Percentiles rank a stretch among this genome's conserved stretches.
Conservation (phyloP, 2,329 filamentous ascomycete genomes). For the Colletotrichum nymphaeae region DNA sequence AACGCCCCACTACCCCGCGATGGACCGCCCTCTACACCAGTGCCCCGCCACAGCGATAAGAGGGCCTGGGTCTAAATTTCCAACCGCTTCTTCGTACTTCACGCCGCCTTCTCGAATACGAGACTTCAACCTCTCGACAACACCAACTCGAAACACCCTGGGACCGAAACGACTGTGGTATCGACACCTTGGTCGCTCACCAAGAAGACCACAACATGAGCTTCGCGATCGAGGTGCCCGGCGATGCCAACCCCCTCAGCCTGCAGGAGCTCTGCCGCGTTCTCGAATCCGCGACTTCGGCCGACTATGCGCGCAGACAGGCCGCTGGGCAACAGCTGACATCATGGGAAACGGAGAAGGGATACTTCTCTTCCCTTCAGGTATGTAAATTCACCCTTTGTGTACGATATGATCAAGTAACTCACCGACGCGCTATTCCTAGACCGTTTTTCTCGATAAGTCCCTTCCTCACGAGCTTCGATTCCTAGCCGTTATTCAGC, state of each 20-base stretch:
- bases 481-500: slow-evolving; percentile 90
- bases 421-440: slow-evolving; percentile 28
- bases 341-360: slow-evolving; percentile 74
- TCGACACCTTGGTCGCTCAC: slow-evolving; percentile 26
- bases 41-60: slow-evolving; percentile 31
- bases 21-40: slow-evolving; percentile 18
- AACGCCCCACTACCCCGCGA: slow-evolving; percentile 36
- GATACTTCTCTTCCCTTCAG: slow-evolving; percentile 78
- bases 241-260: slow-evolving; percentile 80
- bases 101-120: slow-evolving; percentile 18
- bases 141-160: background rate
- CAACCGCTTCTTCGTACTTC: slow-evolving; percentile 17
- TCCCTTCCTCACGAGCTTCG: slow-evolving; percentile 81
- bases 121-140: background rate
- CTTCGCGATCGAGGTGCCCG: slow-evolving; percentile 81
- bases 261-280: slow-evolving; percentile 72
- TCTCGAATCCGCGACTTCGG: slow-evolving; percentile 72
- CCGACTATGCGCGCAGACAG: slow-evolving; percentile 72
- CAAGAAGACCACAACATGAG: slow-evolving; percentile 62
- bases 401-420: background rate
- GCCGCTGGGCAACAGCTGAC: slow-evolving; percentile 77
- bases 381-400: slow-evolving; percentile 50
- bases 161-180: slow-evolving; percentile 13
- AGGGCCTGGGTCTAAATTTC: slow-evolving; percentile 26
- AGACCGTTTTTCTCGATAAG: slow-evolving; percentile 86